Conservation (phyloP, 2,329 filamentous ascomycete species). For the Trichoderma semiorbis region DNA sequence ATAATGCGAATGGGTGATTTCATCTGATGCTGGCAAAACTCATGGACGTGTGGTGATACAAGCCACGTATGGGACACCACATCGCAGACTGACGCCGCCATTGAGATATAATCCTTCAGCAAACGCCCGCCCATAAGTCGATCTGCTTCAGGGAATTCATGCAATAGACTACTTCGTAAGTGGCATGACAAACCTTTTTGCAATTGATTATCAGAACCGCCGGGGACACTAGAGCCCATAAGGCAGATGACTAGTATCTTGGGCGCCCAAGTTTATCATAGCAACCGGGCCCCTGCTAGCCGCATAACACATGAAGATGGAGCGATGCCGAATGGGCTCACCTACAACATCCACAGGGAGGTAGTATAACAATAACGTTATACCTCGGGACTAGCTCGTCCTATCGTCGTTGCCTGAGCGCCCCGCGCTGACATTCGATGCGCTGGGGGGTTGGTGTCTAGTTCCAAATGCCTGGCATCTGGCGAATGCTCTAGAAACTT, state of each 20-base stretch:
- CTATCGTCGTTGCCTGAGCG: not conserved
- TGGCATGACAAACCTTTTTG: not conserved
- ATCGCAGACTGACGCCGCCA: not conserved
- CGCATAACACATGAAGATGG: not conserved
- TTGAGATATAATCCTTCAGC: not conserved
- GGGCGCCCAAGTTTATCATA: not conserved
- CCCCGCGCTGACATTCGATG: not conserved
- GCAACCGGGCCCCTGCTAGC: not conserved
- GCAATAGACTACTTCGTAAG: slow-evolving; percentile 1
- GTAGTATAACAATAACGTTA: not conserved
- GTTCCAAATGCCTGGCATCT: not conserved
- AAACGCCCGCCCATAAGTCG: not conserved
- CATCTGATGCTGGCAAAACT: not conserved
- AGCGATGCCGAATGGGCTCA: not conserved
- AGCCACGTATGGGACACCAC: not conserved
- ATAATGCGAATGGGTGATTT: not conserved
- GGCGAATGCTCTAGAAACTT: slow-evolving; percentile 8
- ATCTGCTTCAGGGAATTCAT: not conserved
- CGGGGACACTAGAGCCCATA: not conserved
- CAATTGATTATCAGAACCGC: not conserved
- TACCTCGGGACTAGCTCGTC: not conserved
- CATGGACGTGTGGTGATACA: not conserved
- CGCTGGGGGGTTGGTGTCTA: not conserved
- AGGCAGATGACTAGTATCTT: slow-evolving; percentile 1
- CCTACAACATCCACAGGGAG: not conserved